phyloP scores from a whole-genome alignment of 2,329 filamentous ascomycete species.

The Alternaria brassicae region DNA sequence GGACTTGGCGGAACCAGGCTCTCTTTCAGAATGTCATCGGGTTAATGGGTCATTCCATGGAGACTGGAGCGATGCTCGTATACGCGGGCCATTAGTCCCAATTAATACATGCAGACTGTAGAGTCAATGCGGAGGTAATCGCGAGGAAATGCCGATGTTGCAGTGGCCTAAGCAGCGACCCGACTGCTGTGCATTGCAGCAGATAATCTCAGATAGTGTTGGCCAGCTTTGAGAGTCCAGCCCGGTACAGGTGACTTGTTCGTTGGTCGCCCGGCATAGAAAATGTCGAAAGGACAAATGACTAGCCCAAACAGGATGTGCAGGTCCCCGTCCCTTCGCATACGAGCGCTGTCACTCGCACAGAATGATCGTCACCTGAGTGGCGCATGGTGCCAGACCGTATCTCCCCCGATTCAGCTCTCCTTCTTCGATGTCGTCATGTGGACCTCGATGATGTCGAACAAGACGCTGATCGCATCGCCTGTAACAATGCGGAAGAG shows the following conservation, averaged over 20 bases:
- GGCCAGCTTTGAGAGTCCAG: conserved; percentile 3
- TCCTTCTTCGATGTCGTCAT: conserved; percentile 2
- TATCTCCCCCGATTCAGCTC: background rate
- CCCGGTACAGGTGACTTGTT: conserved; percentile 6
- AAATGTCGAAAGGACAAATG: conserved; percentile 10
- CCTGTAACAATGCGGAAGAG: conserved; percentile 7
- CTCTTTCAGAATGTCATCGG: conserved; percentile 3
- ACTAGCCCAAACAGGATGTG: conserved; percentile 4
- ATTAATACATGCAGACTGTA: conserved; percentile 8
- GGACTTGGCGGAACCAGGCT: conserved; percentile 5
- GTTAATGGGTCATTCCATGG: conserved; percentile 14
- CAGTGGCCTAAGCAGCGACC: conserved; percentile 13
- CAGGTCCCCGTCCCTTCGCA: conserved; percentile 7
- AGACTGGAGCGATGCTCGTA: conserved; percentile 6
- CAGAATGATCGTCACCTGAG: conserved; percentile 23
- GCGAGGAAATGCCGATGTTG: conserved; percentile 13
- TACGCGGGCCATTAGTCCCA: conserved; percentile 1
- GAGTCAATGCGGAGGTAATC: conserved; percentile 6
- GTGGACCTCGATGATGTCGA: background rate
- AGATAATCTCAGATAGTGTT: conserved; percentile 23
- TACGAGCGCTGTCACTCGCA: conserved; percentile 21
- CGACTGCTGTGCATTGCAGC: conserved; percentile 12
- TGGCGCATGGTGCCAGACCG: conserved; percentile 6
- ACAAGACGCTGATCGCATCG: conserved; percentile 7
- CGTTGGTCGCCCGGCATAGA: conserved; percentile 6